These are phyloP conservation scores for Zancudomyces culisetae DNA, from an alignment of 371 early-diverging fungal genomes.

Conservation along the genomic window DNA sequence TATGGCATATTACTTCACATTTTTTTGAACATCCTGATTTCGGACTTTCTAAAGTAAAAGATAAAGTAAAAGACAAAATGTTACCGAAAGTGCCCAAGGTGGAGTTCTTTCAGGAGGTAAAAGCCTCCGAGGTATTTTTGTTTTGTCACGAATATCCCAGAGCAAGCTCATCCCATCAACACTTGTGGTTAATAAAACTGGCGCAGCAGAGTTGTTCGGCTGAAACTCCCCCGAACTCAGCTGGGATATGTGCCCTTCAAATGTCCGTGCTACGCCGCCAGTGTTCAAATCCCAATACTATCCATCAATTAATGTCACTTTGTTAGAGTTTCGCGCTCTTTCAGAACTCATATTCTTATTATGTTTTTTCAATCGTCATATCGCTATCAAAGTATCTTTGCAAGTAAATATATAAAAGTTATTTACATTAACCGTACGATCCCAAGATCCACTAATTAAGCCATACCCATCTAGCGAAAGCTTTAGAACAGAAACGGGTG, in stretches of 20 bases:
- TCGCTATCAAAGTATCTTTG: neutral
- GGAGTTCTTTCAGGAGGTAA: conserved; percentile 46
- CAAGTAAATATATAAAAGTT: neutral
- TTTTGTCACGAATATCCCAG: conserved; percentile 61
- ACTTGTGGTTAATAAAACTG: conserved; percentile 52
- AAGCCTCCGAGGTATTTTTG: conserved; percentile 31
- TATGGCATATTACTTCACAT: too few species aligned
- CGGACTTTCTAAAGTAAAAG: neutral
- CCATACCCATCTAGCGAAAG: conserved; percentile 56
- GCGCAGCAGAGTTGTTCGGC: conserved; percentile 26
- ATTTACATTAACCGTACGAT: conserved; percentile 46
- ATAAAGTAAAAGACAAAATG: conserved; percentile 2
- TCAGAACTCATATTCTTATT: conserved; percentile 1
- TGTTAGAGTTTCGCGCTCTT: neutral
- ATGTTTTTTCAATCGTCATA: neutral
- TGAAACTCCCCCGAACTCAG: conserved; percentile 53
- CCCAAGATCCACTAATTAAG: conserved; percentile 86
- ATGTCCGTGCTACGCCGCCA: conserved; percentile 47
- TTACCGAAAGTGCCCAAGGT: conserved; percentile 73
- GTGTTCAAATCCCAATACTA: conserved; percentile 83
- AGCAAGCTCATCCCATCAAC: conserved; percentile 64
- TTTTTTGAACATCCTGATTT: too few species aligned
- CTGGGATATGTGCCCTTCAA: conserved; percentile 55
- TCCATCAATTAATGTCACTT: neutral
- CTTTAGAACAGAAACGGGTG: conserved; percentile 62